These are phyloP conservation scores for Collybia sordida DNA, from an alignment of 768 basidiomycete genomes.

Conservation along the genomic window DNA sequence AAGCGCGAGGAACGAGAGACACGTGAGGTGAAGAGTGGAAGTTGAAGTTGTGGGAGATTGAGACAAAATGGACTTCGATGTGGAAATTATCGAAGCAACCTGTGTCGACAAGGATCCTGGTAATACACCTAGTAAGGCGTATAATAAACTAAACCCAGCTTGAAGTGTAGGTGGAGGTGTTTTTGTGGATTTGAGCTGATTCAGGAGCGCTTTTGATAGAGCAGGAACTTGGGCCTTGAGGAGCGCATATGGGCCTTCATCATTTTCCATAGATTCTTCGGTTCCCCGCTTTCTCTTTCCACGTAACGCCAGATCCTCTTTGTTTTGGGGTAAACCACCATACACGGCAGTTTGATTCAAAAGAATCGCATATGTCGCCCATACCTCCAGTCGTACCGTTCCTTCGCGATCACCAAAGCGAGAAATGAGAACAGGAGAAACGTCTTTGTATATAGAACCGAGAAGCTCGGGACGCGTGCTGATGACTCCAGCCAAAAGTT, in stretches of 20 bases:
- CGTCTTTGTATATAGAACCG: constrained; percentile 71
- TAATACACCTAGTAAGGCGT: constrained; percentile 74
- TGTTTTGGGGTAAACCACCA: constrained; percentile 58
- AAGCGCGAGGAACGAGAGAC: constrained; percentile 80
- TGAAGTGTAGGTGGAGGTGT: constrained; percentile 77
- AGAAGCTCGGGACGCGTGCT: constrained; percentile 90
- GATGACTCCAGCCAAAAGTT: constrained; percentile 82
- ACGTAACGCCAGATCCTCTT: constrained; percentile 48
- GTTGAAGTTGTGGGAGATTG: constrained; percentile 74
- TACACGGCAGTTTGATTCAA: constrained; percentile 85
- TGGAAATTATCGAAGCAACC: constrained; percentile 59
- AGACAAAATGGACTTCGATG: constrained; percentile 62
- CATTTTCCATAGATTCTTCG: constrained; percentile 67
- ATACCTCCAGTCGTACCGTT: constrained; percentile 90
- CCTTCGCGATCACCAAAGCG: constrained; percentile 95
- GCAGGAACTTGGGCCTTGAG: constrained; percentile 75
- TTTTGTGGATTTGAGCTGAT: constrained; percentile 83
- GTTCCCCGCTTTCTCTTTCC: constrained; percentile 80
- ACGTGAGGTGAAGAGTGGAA: constrained; percentile 79
- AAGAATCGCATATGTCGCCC: constrained; percentile 80
- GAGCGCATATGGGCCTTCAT: constrained; percentile 71
- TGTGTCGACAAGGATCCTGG: constrained; percentile 81
- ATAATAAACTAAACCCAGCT: constrained; percentile 80
- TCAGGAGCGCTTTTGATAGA: constrained; percentile 78
- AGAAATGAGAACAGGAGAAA: constrained; percentile 87